Conservation (phyloP, 768 basidiomycete genomes). For the Naganishia friedmannii region DNA sequence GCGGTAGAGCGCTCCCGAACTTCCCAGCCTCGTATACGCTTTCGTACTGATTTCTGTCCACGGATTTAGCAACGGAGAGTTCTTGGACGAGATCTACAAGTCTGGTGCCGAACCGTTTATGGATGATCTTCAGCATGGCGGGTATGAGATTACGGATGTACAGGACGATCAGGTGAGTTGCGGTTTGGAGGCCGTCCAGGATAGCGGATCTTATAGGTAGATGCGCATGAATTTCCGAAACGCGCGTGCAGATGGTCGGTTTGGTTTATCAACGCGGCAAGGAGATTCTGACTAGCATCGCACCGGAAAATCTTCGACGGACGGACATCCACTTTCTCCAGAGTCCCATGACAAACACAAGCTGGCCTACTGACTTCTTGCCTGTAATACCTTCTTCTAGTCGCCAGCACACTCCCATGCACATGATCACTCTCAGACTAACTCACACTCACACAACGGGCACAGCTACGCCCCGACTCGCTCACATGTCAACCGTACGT, state of each 20-base stretch:
- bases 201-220: too few species aligned
- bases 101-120: slow-evolving; percentile 68
- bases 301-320: too few species aligned
- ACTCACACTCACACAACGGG: slow-evolving; percentile 34
- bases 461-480: slow-evolving; percentile 16
- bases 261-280: background rate
- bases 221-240: too few species aligned
- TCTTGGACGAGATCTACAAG: slow-evolving; percentile 66
- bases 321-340: too few species aligned
- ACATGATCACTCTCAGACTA: slow-evolving; percentile 35
- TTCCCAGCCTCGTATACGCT: too few species aligned
- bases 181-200: background rate
- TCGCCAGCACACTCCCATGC: slow-evolving; percentile 39
- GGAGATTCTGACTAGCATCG: too few species aligned
- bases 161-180: slow-evolving; percentile 14
- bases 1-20: slow-evolving; percentile 34
- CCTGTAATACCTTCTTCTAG: slow-evolving; percentile 39
- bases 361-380: background rate
- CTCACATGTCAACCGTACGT: slow-evolving; percentile 2
- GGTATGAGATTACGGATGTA: slow-evolving; percentile 34
- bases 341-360: background rate
- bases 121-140: slow-evolving; percentile 53
- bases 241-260: background rate
- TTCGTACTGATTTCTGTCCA: background rate
- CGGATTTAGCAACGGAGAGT: slow-evolving; percentile 64